phyloP scores from a whole-genome alignment of 169 alveolate genomes.

The Plasmodium fragile region DNA sequence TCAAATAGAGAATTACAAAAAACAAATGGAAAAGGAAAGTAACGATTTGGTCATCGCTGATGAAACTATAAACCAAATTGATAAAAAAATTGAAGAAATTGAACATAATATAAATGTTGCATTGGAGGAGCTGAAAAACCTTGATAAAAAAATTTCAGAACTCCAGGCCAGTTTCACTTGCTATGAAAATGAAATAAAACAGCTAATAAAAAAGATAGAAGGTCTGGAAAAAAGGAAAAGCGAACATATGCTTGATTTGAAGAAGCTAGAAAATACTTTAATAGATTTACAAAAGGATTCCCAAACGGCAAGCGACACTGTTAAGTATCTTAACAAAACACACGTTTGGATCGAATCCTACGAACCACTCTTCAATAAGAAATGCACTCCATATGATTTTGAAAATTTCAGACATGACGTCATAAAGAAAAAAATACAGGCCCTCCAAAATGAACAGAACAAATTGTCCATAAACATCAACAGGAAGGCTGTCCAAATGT shows the following conservation, averaged over 20 bases:
- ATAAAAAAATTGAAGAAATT: slow-evolving; percentile 37
- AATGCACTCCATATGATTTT: slow-evolving; percentile 82
- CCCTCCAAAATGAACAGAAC: slow-evolving; percentile 88
- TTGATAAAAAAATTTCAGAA: slow-evolving; percentile 60
- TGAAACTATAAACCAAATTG: slow-evolving; percentile 66
- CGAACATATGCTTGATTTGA: slow-evolving; percentile 78
- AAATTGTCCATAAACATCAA: slow-evolving; percentile 91
- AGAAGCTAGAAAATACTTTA: slow-evolving; percentile 78
- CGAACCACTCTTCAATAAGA: slow-evolving; percentile 81
- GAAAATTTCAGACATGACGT: slow-evolving; percentile 81
- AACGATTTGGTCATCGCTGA: slow-evolving; percentile 48
- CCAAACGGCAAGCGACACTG: slow-evolving; percentile 77
- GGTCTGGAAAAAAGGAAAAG: slow-evolving; percentile 78
- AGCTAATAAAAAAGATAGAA: slow-evolving; percentile 72
- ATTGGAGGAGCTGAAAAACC: slow-evolving; percentile 73
- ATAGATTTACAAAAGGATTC: slow-evolving; percentile 81
- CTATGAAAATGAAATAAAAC: slow-evolving; percentile 79
- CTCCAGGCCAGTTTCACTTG: slow-evolving; percentile 78
- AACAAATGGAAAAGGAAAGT: slow-evolving; percentile 61
- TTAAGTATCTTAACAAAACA: slow-evolving; percentile 72
- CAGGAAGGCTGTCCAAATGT: slow-evolving; percentile 94
- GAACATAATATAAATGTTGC: slow-evolving; percentile 55
- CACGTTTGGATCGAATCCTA: slow-evolving; percentile 80
- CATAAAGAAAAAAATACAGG: slow-evolving; percentile 84
- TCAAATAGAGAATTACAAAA: slow-evolving; percentile 72